phyloP scores from a whole-genome alignment of 2,329 filamentous ascomycete genomes.

The Fusarium sp. region DNA sequence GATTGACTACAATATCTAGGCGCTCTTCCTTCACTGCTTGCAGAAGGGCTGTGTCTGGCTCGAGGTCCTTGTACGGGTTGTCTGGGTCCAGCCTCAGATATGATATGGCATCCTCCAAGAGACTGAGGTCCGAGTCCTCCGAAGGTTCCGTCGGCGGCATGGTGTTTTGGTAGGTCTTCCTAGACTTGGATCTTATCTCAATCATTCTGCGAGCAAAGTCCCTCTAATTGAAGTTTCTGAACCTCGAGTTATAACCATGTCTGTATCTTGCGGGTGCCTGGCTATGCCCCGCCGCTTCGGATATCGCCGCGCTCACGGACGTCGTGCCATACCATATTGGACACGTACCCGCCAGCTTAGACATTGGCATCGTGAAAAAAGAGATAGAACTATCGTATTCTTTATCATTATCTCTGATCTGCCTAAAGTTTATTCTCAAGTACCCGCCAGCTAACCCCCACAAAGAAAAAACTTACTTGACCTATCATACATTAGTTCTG shows the following conservation, averaged over 20 bases:
- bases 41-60: neutral
- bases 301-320: neutral
- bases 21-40: neutral
- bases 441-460: neutral
- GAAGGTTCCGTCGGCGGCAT: neutral
- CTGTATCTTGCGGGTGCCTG: neutral
- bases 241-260: neutral
- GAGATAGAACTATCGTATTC: neutral
- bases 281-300: neutral
- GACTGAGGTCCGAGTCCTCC: neutral
- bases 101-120: neutral
- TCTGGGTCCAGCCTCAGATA: neutral
- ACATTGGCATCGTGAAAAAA: neutral
- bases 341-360: neutral
- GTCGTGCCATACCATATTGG: neutral
- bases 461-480: neutral
- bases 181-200: neutral
- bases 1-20: neutral
- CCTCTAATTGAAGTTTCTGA: neutral
- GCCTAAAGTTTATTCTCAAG: neutral
- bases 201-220: accelerated
- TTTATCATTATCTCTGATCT: neutral
- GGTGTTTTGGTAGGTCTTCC: neutral
- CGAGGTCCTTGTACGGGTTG: neutral
- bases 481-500: neutral